Evolutionary conservation across 495 filamentous ascomycete genomes (phyloP), one percentile per base, ranked within the genome.

Genomic region (Podospora bellae-mahoneyi): DNA sequence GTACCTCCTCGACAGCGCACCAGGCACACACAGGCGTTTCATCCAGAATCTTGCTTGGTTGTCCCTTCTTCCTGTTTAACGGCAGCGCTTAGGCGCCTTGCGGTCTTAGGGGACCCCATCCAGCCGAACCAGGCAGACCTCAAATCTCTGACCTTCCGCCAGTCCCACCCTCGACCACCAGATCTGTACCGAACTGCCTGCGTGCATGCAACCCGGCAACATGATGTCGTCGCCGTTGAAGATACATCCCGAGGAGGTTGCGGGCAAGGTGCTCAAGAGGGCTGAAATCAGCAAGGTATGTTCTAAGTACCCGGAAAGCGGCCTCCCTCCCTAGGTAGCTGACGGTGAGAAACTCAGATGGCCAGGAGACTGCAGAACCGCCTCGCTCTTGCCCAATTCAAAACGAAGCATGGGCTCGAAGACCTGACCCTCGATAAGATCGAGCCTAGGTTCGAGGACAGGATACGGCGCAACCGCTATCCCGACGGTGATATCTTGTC

Each of bases 351-450:
- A 69, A 60, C 65, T 48, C 71, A 99, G 95, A 95, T 98, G 79
- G 95, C 93, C 65, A 83, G 94, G 78, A 90, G 88, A 74, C 83
- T 99, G 44, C 92, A 97, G 78, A 91, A 96, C 81, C 92, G 94
- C 58, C 85, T 99, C 44, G 94, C 96, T 71, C 86, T 98, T 63
- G 95, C 95, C 76, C 94, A 92, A 81, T 93, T 97, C 86, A 99
- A 97, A 81, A 92, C 94, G 64, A 91, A 94, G 78, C 89, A 97
- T 79, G 94, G 94, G 69, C 90, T 89, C 85, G 88, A 93, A 76
- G 86, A 91, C 77, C 84, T 93, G 65, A 87, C 88, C 54, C 84
- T 94, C 63, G 90, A 90, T 71, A 86, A 77, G 26, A 90, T 94
- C 75, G 92, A 91, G 78, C 87, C 87, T 68, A 88, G 84, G 72